Percentiles rank a stretch among this genome's conserved stretches.
These are phyloP conservation scores for Chloroidium sp. DNA, from an alignment of 163 green algal species.

Conservation along the genomic window DNA sequence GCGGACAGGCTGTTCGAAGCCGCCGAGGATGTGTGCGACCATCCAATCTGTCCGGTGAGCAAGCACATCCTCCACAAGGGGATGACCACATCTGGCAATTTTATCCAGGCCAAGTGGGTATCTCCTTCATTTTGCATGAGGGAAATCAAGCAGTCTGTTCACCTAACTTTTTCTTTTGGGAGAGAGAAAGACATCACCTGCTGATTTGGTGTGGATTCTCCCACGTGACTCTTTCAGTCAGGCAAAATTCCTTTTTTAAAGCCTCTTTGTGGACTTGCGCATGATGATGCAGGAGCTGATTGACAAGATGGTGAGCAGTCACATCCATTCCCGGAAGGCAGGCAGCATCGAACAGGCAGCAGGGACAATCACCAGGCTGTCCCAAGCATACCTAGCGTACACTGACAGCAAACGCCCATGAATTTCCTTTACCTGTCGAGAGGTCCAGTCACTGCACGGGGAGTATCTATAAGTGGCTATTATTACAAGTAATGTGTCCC, in stretches of 20 bases:
- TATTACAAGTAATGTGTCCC: no score
- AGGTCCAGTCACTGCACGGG: no score
- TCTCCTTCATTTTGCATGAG: background rate
- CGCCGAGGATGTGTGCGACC: background rate
- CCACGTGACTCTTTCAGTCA: background rate
- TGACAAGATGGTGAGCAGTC: constrained; percentile 28
- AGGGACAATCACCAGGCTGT: background rate
- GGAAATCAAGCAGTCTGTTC: background rate
- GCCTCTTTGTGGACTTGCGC: background rate
- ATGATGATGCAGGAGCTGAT: constrained; percentile 19
- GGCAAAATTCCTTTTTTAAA: no score
- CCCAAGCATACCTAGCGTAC: background rate
- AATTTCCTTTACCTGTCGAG: no score
- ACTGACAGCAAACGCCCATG: no score
- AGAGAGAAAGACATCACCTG: background rate
- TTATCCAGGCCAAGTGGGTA: background rate
- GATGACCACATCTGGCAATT: no score
- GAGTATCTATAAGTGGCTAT: no score
- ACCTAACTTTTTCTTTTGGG: background rate
- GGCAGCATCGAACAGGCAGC: background rate
- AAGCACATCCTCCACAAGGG: no score
- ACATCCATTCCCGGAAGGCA: constrained; percentile 25
- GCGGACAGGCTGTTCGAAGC: background rate
- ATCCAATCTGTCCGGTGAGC: background rate
- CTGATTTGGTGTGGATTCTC: background rate